Evolutionary conservation across 2,329 filamentous ascomycete genomes (phyloP).

Genomic region (Aspergillus sergii): DNA sequence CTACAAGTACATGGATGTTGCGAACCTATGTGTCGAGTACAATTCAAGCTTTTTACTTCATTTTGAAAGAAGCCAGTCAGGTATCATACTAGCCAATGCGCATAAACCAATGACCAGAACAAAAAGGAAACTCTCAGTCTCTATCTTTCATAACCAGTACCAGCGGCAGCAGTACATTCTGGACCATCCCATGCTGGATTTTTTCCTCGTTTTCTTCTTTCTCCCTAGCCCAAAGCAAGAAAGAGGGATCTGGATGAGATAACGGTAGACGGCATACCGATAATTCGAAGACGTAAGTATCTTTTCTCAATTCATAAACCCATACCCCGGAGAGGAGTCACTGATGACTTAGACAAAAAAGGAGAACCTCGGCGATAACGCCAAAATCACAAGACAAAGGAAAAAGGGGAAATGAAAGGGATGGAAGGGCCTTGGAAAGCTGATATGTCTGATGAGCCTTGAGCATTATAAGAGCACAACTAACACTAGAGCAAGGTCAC

Average conservation of each 20-base stretch:
- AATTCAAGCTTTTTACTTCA: neutral
- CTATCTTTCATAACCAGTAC: neutral
- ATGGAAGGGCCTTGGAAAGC: conserved; percentile 24
- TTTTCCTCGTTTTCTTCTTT: neutral
- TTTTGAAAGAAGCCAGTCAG: neutral
- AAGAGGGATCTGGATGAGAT: neutral
- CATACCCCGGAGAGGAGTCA: conserved; percentile 16
- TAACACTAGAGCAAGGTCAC: conserved; percentile 18
- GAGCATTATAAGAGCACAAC: conserved; percentile 17
- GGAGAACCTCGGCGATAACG: conserved; percentile 17
- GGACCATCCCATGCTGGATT: neutral
- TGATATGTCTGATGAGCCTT: conserved; percentile 11
- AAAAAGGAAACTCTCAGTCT: neutral
- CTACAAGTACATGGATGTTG: neutral
- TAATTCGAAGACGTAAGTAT: conserved; percentile 3
- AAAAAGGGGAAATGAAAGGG: conserved; percentile 16
- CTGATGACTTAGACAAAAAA: conserved; percentile 10
- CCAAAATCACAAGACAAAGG: conserved; percentile 15
- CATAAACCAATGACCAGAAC: neutral
- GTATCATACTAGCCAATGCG: neutral
- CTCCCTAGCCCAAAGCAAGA: neutral
- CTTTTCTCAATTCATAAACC: conserved; percentile 23
- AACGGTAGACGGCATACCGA: neutral
- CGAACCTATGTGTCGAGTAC: neutral
- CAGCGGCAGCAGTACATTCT: neutral